A percentile compares a stretch with the other conserved stretches of the same genome.
Conservation (phyloP, 1,139 yeast species). For the Pichia sp. region DNA sequence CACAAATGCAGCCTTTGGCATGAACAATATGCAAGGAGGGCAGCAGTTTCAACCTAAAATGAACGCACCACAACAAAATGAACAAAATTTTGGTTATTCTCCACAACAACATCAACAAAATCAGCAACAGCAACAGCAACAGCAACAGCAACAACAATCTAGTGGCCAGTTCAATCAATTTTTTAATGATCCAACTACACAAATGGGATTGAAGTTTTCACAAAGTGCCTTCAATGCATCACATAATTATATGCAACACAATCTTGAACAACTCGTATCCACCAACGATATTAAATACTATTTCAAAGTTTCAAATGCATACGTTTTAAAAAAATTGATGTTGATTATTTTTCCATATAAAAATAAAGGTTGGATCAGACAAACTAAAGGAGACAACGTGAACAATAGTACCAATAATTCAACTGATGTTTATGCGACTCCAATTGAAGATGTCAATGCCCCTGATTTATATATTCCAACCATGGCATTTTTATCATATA, state of each 20-base stretch:
- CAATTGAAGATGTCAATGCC: slow-evolving; percentile 80
- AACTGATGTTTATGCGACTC: slow-evolving; percentile 56
- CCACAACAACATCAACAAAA: no score
- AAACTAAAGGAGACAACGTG: slow-evolving; percentile 29
- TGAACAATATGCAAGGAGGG: neutral
- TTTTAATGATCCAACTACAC: slow-evolving; percentile 73
- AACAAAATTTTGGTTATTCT: no score
- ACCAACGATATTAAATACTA: slow-evolving; percentile 65
- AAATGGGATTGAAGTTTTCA: slow-evolving; percentile 86
- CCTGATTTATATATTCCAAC: slow-evolving; percentile 95
- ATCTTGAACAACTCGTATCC: slow-evolving; percentile 47
- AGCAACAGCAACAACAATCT: neutral
- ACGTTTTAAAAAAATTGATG: slow-evolving; percentile 67
- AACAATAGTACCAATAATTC: slow-evolving; percentile 8
- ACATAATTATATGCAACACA: slow-evolving; percentile 69
- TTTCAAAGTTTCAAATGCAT: slow-evolving; percentile 86
- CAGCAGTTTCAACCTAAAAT: slow-evolving; percentile 3
- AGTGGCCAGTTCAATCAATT: slow-evolving; percentile 31
- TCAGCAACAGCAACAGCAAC: neutral
- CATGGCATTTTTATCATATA: slow-evolving; percentile 88
- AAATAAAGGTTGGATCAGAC: slow-evolving; percentile 71
- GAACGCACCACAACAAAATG: slow-evolving; percentile 4
- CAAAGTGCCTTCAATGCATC: slow-evolving; percentile 69
- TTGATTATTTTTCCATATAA: slow-evolving; percentile 82
- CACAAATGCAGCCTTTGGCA: neutral